Evolutionary conservation across 176 grass and related monocot genomes (phyloP).

Genomic region (Coix lacrymajobi): DNA sequence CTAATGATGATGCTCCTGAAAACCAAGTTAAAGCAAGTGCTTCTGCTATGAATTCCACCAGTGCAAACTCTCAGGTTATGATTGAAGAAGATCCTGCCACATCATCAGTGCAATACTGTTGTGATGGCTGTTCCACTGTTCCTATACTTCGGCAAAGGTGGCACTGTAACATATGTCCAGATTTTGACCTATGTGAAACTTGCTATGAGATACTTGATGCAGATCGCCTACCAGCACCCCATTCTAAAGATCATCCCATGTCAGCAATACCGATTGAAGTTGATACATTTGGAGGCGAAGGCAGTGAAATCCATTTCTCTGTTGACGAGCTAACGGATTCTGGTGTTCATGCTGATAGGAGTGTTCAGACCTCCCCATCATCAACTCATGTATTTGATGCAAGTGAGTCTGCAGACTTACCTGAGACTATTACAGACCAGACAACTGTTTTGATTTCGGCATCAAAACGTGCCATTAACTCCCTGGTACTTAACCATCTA

Average conservation of each 20-base stretch:
- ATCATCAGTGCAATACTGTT: conserved; percentile 97
- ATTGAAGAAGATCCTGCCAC: conserved; percentile 89
- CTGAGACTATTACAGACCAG: conserved; percentile 43
- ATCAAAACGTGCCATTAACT: conserved; percentile 87
- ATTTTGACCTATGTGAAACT: conserved; percentile 93
- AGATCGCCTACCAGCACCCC: conserved; percentile 76
- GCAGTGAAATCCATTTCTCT: conserved; percentile 78
- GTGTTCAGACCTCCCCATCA: conserved; percentile 51
- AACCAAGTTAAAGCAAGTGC: conserved; percentile 46
- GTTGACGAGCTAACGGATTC: conserved; percentile 64
- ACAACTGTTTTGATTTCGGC: conserved; percentile 91
- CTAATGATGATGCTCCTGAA: conserved; percentile 76
- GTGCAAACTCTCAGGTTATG: conserved; percentile 71
- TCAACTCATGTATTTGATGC: conserved; percentile 73
- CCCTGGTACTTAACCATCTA: conserved; percentile 69
- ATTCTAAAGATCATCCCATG: conserved; percentile 90
- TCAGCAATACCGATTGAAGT: conserved; percentile 93
- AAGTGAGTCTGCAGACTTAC: conserved; percentile 61
- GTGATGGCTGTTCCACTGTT: conserved; percentile 97
- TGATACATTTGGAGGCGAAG: conserved; percentile 72
- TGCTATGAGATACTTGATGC: conserved; percentile 96
- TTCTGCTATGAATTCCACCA: conserved; percentile 46
- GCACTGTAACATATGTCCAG: conserved; percentile 94
- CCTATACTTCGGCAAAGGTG: conserved; percentile 92
- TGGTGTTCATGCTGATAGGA: conserved; percentile 47